Percentiles rank a stretch among this genome's conserved stretches.
Conservation (phyloP, 2,329 filamentous ascomycete species). For the Mycosphaerella sp. region DNA sequence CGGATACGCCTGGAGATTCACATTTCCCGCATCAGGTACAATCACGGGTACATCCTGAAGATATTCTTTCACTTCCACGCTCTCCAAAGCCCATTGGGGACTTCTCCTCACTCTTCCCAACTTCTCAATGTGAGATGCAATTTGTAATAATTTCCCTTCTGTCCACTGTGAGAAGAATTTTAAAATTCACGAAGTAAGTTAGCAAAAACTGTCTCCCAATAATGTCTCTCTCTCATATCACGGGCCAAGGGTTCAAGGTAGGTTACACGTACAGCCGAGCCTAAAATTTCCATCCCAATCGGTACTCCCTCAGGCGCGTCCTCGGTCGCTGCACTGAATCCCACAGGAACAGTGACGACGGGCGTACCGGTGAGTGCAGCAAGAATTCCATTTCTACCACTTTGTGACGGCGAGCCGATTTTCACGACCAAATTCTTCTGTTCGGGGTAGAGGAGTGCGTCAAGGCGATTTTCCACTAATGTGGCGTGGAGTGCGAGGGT, state of each 20-base stretch:
- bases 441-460: slow-evolving; percentile 58
- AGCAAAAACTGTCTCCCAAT: no score
- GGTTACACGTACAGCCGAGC: slow-evolving; percentile 33
- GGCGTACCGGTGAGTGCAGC: slow-evolving; percentile 50
- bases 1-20: slow-evolving; percentile 42
- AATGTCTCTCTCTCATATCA: no score
- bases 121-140: slow-evolving; percentile 48
- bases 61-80: slow-evolving; percentile 38
- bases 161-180: slow-evolving; percentile 35
- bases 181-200: no score
- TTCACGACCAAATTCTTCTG: slow-evolving; percentile 58
- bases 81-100: slow-evolving; percentile 42
- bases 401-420: slow-evolving; percentile 51
- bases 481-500: slow-evolving; percentile 47
- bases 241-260: no score
- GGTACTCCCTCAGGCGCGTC: slow-evolving; percentile 54
- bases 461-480: slow-evolving; percentile 46
- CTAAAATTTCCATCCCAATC: slow-evolving; percentile 59
- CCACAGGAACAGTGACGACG: slow-evolving; percentile 49
- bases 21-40: slow-evolving; percentile 38
- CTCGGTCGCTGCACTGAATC: slow-evolving; percentile 45
- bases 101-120: slow-evolving; percentile 42
- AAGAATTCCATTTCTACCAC: slow-evolving; percentile 54
- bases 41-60: slow-evolving; percentile 40
- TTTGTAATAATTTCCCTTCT: slow-evolving; percentile 49